Conservation (phyloP, 2,329 filamentous ascomycete genomes). For the Escovopsis weberi region DNA sequence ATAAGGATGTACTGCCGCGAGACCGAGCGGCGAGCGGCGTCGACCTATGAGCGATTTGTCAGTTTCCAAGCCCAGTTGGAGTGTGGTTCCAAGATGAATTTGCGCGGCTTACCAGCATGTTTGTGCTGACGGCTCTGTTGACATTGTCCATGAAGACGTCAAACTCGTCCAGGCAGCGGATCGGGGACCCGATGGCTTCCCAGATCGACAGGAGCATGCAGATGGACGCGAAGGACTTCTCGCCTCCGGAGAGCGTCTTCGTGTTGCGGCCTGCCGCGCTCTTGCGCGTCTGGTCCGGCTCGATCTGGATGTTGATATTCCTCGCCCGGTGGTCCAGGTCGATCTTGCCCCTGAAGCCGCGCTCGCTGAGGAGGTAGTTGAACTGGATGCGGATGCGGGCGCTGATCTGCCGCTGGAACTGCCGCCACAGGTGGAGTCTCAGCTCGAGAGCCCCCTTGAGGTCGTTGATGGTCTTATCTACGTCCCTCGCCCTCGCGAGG, state of each 20-base stretch:
- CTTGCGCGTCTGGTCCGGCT: constrained; percentile 54
- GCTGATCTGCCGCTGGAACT: constrained; percentile 75
- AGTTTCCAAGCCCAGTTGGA: neutral
- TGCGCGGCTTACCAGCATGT: constrained; percentile 59
- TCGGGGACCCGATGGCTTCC: constrained; percentile 95
- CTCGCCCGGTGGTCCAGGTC: constrained; percentile 63
- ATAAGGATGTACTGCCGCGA: constrained; percentile 93
- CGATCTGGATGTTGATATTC: constrained; percentile 62
- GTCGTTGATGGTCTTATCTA: constrained; percentile 25
- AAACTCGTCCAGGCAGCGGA: constrained; percentile 92
- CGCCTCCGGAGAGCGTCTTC: constrained; percentile 85
- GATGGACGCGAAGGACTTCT: constrained; percentile 96
- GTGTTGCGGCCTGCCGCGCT: constrained; percentile 63
- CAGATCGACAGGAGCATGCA: constrained; percentile 85
- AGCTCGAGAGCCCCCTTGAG: constrained; percentile 48
- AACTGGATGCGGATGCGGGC: constrained; percentile 77
- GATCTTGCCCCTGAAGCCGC: constrained; percentile 74
- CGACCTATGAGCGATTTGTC: constrained; percentile 41
- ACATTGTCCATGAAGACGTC: constrained; percentile 99
- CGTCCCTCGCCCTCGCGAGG: constrained; percentile 24
- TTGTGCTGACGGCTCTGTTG: constrained; percentile 83
- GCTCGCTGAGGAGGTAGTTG: constrained; percentile 74
- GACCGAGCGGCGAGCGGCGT: constrained; percentile 71
- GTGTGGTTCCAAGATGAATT: too few relatives aligned
- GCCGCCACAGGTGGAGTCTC: constrained; percentile 61